These are phyloP conservation scores for Cymodocea nodosa DNA, from an alignment of 116 monocot species.

Conservation along the genomic window DNA sequence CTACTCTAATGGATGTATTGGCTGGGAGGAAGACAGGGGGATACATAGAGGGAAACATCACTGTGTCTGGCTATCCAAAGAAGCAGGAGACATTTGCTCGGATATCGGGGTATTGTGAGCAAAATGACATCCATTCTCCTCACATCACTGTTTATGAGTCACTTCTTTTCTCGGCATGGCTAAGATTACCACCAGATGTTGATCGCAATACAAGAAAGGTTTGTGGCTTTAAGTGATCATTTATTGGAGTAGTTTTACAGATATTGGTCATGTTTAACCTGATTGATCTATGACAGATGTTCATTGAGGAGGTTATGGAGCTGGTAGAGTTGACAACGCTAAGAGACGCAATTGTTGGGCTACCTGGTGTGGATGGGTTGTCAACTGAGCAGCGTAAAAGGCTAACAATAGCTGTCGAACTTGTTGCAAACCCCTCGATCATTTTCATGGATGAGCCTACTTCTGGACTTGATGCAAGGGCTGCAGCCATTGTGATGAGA, in stretches of 20 bases:
- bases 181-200: constrained; percentile 20
- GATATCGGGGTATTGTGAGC: constrained; percentile 47
- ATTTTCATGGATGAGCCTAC: too few relatives aligned
- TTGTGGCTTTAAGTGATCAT: background rate
- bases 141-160: constrained; percentile 34
- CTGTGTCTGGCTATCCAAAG: constrained; percentile 41
- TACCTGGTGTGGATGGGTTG: constrained; percentile 9
- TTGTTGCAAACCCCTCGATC: constrained; percentile 17
- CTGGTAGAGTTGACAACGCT: constrained; percentile 11
- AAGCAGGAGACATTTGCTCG: constrained; percentile 51
- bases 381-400: constrained; percentile 22
- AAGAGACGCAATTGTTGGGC: constrained; percentile 11
- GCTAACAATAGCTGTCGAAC: constrained; percentile 12
- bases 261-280: background rate
- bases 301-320: constrained; percentile 18
- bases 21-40: constrained; percentile 59
- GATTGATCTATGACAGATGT: background rate
- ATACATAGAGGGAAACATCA: constrained; percentile 45
- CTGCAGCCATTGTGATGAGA: too few relatives aligned
- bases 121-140: constrained; percentile 49
- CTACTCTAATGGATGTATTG: constrained; percentile 65
- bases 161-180: constrained; percentile 23
- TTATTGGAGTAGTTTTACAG: background rate
- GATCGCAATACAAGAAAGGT: constrained; percentile 17
- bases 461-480: too few relatives aligned